Evolutionary conservation across 2,329 filamentous ascomycete species (phyloP).

Genomic region (Penicillium sp.): DNA sequence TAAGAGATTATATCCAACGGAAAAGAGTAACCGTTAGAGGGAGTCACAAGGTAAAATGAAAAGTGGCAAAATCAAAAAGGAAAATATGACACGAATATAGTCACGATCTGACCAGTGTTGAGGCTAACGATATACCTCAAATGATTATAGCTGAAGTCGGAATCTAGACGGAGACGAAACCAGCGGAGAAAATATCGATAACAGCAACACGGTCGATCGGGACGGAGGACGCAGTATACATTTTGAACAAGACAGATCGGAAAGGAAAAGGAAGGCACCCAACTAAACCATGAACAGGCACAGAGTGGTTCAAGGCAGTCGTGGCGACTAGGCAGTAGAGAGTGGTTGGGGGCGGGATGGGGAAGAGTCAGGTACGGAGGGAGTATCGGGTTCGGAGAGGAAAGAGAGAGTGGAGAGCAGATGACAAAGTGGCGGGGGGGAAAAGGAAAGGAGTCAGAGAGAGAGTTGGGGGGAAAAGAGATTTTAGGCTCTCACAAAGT

Average conservation of each 20-base stretch:
- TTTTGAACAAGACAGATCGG: slow-evolving; percentile 31
- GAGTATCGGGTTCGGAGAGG: neutral
- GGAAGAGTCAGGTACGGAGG: slow-evolving; percentile 1
- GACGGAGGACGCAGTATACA: slow-evolving; percentile 40
- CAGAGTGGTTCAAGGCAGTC: slow-evolving; percentile 30
- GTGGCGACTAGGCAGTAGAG: slow-evolving; percentile 15
- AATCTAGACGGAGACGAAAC: slow-evolving; percentile 19
- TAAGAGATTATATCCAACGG: neutral
- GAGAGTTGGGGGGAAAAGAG: slow-evolving; percentile 2
- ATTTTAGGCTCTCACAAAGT: slow-evolving; percentile 2
- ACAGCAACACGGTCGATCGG: slow-evolving; percentile 40
- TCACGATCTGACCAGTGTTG: slow-evolving; percentile 26
- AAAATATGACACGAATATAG: slow-evolving; percentile 10
- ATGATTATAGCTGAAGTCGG: neutral
- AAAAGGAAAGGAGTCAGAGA: slow-evolving; percentile 8
- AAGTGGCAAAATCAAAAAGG: slow-evolving; percentile 3
- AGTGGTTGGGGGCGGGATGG: slow-evolving; percentile 2
- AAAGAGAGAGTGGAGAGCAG: slow-evolving; percentile 1
- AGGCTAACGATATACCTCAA: slow-evolving; percentile 12
- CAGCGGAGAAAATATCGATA: slow-evolving; percentile 33
- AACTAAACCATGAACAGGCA: slow-evolving; percentile 33
- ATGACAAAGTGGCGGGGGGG: neutral
- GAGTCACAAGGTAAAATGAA: neutral
- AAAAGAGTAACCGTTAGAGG: neutral
- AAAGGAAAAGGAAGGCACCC: slow-evolving; percentile 22